Evolutionary conservation across 805 yeast genomes (phyloP).

Genomic region (Kodamaea laetipori): DNA sequence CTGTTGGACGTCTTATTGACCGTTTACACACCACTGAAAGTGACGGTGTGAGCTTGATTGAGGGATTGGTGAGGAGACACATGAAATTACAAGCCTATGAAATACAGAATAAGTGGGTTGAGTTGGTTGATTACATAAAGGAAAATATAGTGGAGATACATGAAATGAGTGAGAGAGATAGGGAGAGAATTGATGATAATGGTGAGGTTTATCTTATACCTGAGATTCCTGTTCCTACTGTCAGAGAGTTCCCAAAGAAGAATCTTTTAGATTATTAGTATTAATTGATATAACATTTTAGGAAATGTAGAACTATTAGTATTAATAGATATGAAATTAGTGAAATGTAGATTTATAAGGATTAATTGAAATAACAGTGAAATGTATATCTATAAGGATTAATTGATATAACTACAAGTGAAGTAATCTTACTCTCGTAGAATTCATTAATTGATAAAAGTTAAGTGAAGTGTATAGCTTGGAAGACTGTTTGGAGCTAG

Average conservation of each 20-base stretch:
- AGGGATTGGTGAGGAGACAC: slow-evolving; percentile 70
- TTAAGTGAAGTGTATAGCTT: too few relatives aligned
- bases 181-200: slow-evolving; percentile 86
- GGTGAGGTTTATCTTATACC: slow-evolving; percentile 80
- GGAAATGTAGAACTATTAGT: neutral
- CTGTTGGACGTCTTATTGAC: slow-evolving; percentile 85
- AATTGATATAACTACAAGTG: too few relatives aligned
- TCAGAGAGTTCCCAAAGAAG: slow-evolving; percentile 62
- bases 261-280: slow-evolving; percentile 58
- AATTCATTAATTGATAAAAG: too few relatives aligned
- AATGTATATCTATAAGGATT: too few relatives aligned
- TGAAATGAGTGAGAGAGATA: slow-evolving; percentile 76
- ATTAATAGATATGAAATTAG: neutral
- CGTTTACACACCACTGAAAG: slow-evolving; percentile 71
- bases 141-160: slow-evolving; percentile 76
- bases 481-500: too few relatives aligned
- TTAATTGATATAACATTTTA: neutral
- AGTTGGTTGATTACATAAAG: slow-evolving; percentile 54
- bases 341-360: neutral
- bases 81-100: slow-evolving; percentile 81
- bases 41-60: slow-evolving; percentile 75
- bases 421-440: too few relatives aligned
- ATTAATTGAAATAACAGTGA: too few relatives aligned
- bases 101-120: slow-evolving; percentile 67
- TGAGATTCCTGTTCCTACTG: slow-evolving; percentile 70